Conservation (phyloP, 2,329 filamentous ascomycete species). For the Chrysosporium queenslandicum region DNA sequence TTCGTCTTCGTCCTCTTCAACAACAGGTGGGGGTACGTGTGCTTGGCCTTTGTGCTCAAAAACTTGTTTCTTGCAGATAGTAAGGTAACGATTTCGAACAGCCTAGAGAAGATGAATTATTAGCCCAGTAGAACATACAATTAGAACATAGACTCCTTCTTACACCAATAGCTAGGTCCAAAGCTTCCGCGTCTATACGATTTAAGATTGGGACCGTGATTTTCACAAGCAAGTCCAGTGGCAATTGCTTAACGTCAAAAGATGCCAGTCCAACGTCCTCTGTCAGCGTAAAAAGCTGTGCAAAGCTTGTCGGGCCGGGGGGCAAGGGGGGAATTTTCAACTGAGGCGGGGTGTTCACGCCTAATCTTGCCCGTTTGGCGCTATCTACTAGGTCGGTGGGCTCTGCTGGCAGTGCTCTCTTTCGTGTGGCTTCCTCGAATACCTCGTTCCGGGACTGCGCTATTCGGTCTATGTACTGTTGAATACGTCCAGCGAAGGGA, state of each 20-base stretch:
- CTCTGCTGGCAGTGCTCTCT: slow-evolving; percentile 62
- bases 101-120: slow-evolving; percentile 21
- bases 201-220: slow-evolving; percentile 72
- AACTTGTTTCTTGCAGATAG: slow-evolving; percentile 30
- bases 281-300: slow-evolving; percentile 79
- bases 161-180: slow-evolving; percentile 65
- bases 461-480: slow-evolving; percentile 75
- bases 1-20: slow-evolving; percentile 68
- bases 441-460: slow-evolving; percentile 67
- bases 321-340: slow-evolving; percentile 59
- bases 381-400: slow-evolving; percentile 61
- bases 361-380: slow-evolving; percentile 70
- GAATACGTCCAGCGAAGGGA: slow-evolving; percentile 64
- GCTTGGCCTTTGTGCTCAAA: slow-evolving; percentile 19
- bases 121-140: background rate
- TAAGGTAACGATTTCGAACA: slow-evolving; percentile 32
- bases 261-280: slow-evolving; percentile 60
- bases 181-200: slow-evolving; percentile 56
- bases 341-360: slow-evolving; percentile 40
- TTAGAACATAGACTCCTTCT: slow-evolving; percentile 22
- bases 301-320: slow-evolving; percentile 65
- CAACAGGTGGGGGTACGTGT: slow-evolving; percentile 24
- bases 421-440: slow-evolving; percentile 65
- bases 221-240: slow-evolving; percentile 62
- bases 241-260: slow-evolving; percentile 76